These are phyloP conservation scores for Circinella umbellata DNA, from an alignment of 371 early-diverging fungal genomes.

Conservation along the genomic window DNA sequence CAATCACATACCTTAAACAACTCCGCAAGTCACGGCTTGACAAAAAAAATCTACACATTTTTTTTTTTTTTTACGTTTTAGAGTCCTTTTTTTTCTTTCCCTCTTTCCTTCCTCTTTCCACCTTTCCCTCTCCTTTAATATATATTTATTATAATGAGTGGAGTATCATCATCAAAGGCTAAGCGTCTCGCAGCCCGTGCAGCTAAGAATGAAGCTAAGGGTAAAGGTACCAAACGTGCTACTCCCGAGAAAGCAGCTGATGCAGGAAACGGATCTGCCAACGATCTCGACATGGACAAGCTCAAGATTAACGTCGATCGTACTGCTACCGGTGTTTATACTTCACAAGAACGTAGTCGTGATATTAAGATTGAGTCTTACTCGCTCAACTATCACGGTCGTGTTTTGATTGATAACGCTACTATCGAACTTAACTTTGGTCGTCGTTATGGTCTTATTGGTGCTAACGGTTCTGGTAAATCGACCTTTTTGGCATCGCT, in stretches of 20 bases:
- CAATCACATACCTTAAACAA: background rate
- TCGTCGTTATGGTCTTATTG: conserved; percentile 97
- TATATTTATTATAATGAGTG: conserved; percentile 24
- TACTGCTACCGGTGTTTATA: conserved; percentile 91
- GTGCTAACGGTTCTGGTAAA: conserved; percentile 98
- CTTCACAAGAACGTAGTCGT: conserved; percentile 89
- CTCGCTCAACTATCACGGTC: conserved; percentile 92
- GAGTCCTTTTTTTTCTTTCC: background rate
- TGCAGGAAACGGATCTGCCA: conserved; percentile 37
- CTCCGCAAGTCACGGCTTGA: background rate
- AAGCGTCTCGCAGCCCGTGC: conserved; percentile 85
- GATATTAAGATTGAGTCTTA: conserved; percentile 97
- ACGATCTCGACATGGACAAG: conserved; percentile 33
- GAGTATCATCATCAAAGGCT: conserved; percentile 77
- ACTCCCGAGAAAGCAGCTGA: conserved; percentile 42
- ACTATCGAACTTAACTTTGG: conserved; percentile 98
- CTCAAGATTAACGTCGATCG: conserved; percentile 66
- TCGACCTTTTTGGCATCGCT: conserved; percentile 96
- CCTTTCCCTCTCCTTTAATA: conserved; percentile 14
- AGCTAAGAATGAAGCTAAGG: conserved; percentile 55
- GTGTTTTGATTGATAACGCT: conserved; percentile 91
- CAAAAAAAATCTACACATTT: background rate
- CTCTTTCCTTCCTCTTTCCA: conserved; percentile 1
- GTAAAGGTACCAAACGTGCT: conserved; percentile 26
- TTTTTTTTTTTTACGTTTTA: background rate